Conservation (phyloP, 176 grass and related monocot species). For the Oryza nivara region DNA sequence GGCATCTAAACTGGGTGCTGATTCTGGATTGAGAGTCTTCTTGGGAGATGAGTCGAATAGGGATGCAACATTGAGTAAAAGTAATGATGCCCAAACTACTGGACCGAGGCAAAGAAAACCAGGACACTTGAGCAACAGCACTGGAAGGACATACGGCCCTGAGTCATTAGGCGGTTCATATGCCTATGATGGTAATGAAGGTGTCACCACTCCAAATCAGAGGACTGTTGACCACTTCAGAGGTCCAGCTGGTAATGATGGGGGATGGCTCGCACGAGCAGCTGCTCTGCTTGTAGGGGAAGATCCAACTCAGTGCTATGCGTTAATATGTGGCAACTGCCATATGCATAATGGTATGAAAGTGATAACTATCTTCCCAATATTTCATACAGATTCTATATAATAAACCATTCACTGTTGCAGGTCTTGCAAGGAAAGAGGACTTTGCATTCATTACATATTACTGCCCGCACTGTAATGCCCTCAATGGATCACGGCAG, state of each 20-base stretch:
- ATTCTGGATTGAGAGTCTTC: slow-evolving; percentile 83
- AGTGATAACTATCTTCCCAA: not conserved
- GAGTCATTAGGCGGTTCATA: slow-evolving; percentile 47
- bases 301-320: slow-evolving; percentile 93
- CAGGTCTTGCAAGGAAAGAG: slow-evolving; percentile 91
- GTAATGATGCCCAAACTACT: slow-evolving; percentile 41
- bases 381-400: not conserved
- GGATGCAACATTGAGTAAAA: slow-evolving; percentile 42
- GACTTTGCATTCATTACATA: slow-evolving; percentile 87
- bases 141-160: slow-evolving; percentile 10
- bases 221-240: slow-evolving; percentile 65
- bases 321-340: slow-evolving; percentile 80
- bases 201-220: slow-evolving; percentile 40
- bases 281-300: slow-evolving; percentile 95
- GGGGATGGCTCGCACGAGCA: slow-evolving; percentile 79
- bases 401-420: slow-evolving; percentile 25
- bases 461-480: slow-evolving; percentile 85
- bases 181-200: slow-evolving; percentile 49
- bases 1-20: slow-evolving; percentile 78
- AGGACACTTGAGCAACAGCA: slow-evolving; percentile 13
- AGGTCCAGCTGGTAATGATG: slow-evolving; percentile 51
- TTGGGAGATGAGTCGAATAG: slow-evolving; percentile 61
- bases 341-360: slow-evolving; percentile 90
- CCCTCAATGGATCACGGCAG: slow-evolving; percentile 65
- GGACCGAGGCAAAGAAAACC: slow-evolving; percentile 65